Base-by-base conservation (phyloP, 208 protist species). In the Zelonia costaricensis region DNA sequence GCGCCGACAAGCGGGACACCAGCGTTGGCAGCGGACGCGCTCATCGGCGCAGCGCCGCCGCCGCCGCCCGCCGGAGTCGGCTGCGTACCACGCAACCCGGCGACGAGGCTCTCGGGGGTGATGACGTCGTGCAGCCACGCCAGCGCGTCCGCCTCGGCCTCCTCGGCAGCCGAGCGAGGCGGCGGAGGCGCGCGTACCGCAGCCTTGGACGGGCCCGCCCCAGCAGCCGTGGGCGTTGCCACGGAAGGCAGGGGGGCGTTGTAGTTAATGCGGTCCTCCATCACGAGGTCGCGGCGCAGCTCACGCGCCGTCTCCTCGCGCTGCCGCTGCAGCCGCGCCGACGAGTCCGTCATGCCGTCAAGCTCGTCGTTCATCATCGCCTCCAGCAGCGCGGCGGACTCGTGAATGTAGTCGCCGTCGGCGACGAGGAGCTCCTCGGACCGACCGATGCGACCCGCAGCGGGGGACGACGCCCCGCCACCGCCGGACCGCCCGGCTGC, bases 111-210 rank as follows among this genome's bases (percentile, higher is more conserved):
- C 23, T 86, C 74, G 0, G 88, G 82, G 1, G 80, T 74, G 51
- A 94, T 67, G 16, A 94, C 78, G 45, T 94, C 84, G 62, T 94
- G 84, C 68, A 94, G 58, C 85, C 88, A 94, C 40, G 88, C 80
- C 27, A 94, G 74, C 4, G 88, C 82, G 42, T 94, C 88, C 12
- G 79, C 68, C 49, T 67, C 75, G 0, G 36, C 59, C 20, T 70
- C 62, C 12, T 60, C 65, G 2, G 47, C 59, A 4, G 54, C 45
- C 15, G 20, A 20, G 23, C 38, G 51, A 9, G 43, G 1, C 20
- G 42, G 20, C 15, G 38, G 38, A 15, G 15, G 13, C 38, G 13
- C 38, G 38, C 25, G 43, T 28, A 40, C 56, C 40, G 18, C 43
- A 12, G 13, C 13, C 15, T 43, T 43, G 18, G 27, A 16, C 43